Evolutionary conservation across 1,284 basidiomycete species (phyloP), one percentile per base, ranked within the genome.

Genomic region (Heterobasidion irregulare): DNA sequence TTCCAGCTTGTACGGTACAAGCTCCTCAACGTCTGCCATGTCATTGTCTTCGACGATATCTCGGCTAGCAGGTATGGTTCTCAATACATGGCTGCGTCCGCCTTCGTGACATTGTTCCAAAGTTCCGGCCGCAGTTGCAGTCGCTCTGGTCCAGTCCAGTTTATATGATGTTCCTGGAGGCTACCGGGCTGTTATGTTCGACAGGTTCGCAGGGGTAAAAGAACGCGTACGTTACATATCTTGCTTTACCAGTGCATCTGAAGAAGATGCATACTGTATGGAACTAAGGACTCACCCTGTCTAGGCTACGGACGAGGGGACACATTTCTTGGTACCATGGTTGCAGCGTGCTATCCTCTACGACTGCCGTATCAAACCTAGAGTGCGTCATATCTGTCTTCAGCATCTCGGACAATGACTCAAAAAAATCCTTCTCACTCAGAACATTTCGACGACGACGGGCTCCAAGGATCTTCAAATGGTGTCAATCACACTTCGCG

Each of bases 401-500:
- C 35, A 26, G 54, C 57, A 16, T 34, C 18, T 10, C 12, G 18
- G n/a, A 6, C 0, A 52, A 12, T 8, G 18, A 43, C 19, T 15
- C 34, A 47, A 15, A 15, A 15, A 0, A 50, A 34, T 35, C 18
- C 26, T 26, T 26, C 6, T 48, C 34, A 16, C 32, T 1, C 56
- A 94, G 90, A 98, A 98, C 68, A 99, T 99, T 61, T 94, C 92
- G 16, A 98, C 96, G 1, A 95, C 91, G 7, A 98, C 94, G 36
- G 94, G 94, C 10, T 96, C 93, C 26, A 98, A 97, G 71, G 89
- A 98, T 71, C 75, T 99, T 73, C 96, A 99, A 75, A 98, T 98
- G 94, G 90, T 97, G 55, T 91, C 94, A 45, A 85, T 99, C 56
- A 98, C 96, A 2, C 82, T 99, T 51, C 91, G 97, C 64, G 96